phyloP scores from a whole-genome alignment of 164 flowering plant species.

The Aristolochia fimbriata region DNA sequence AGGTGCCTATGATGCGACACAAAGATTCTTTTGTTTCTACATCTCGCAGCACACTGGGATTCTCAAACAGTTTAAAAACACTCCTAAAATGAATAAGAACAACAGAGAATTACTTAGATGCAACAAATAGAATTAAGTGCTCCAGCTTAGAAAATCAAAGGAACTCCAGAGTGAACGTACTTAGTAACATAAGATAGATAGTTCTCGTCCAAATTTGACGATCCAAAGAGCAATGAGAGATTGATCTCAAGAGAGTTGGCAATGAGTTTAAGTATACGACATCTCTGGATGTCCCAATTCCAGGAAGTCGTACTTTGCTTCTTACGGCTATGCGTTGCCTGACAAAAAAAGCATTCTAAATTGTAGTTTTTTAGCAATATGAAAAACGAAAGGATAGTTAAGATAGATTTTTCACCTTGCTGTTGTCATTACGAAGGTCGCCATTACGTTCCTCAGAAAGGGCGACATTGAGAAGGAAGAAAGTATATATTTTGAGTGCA shows the following conservation, averaged over 20 bases:
- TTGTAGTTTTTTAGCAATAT: not conserved
- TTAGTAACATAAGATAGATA: slow-evolving; percentile 65
- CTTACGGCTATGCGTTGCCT: slow-evolving; percentile 29
- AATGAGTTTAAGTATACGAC: slow-evolving; percentile 53
- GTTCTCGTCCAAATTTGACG: slow-evolving; percentile 75
- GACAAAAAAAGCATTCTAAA: not conserved
- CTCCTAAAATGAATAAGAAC: slow-evolving; percentile 32
- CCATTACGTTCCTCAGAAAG: slow-evolving; percentile 42
- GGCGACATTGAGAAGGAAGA: slow-evolving; percentile 52
- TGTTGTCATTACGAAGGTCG: slow-evolving; percentile 18
- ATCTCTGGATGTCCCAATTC: slow-evolving; percentile 88
- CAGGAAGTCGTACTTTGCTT: slow-evolving; percentile 45
- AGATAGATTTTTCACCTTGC: slow-evolving; percentile 30
- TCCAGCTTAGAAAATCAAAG: not conserved
- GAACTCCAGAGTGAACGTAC: slow-evolving; percentile 31
- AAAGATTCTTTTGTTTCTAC: slow-evolving; percentile 71
- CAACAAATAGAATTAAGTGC: not conserved
- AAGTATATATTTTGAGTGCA: slow-evolving; percentile 84
- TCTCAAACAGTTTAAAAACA: slow-evolving; percentile 68
- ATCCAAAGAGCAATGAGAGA: slow-evolving; percentile 78
- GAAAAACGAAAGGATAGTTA: no score
- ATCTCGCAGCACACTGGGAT: slow-evolving; percentile 54
- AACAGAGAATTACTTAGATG: not conserved
- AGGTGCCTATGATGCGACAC: slow-evolving; percentile 77
- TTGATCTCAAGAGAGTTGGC: slow-evolving; percentile 89